Evolutionary conservation across 2,329 filamentous ascomycete species (phyloP).

Genomic region (Scleromitrula shiraiana): DNA sequence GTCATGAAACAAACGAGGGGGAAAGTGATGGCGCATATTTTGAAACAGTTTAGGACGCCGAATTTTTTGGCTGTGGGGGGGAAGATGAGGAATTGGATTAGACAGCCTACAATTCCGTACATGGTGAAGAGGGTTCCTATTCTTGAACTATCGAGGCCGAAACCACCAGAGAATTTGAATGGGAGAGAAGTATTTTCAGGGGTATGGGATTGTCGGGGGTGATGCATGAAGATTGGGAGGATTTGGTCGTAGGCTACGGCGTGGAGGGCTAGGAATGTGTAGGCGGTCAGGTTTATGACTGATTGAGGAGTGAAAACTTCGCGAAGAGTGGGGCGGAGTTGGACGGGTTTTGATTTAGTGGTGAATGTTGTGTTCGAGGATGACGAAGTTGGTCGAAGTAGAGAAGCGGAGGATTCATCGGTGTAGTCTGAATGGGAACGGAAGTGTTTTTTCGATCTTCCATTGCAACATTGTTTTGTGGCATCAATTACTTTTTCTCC

Average conservation of each 20-base stretch:
- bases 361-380: conserved; percentile 17
- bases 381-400: conserved; percentile 36
- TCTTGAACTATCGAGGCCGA: conserved; percentile 60
- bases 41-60: conserved; percentile 68
- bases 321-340: conserved; percentile 36
- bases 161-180: conserved; percentile 76
- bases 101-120: conserved; percentile 70
- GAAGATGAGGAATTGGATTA: conserved; percentile 85
- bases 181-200: conserved; percentile 56
- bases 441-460: conserved; percentile 12
- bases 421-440: conserved; percentile 39
- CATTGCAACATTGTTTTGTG: conserved; percentile 16
- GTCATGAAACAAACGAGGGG: conserved; percentile 74
- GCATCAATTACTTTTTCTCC: conserved; percentile 55
- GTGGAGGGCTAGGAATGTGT: conserved; percentile 76
- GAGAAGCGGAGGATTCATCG: conserved; percentile 48
- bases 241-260: conserved; percentile 80
- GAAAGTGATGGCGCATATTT: conserved; percentile 56
- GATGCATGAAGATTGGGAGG: conserved; percentile 81
- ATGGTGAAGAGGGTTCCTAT: conserved; percentile 83
- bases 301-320: conserved; percentile 72
- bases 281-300: conserved; percentile 64
- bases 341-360: conserved; percentile 26
- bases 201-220: conserved; percentile 48
- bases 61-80: conserved; percentile 64